These are phyloP conservation scores for Cladobotryum protrusum DNA, from an alignment of 2,329 filamentous ascomycete genomes.

Conservation along the genomic window DNA sequence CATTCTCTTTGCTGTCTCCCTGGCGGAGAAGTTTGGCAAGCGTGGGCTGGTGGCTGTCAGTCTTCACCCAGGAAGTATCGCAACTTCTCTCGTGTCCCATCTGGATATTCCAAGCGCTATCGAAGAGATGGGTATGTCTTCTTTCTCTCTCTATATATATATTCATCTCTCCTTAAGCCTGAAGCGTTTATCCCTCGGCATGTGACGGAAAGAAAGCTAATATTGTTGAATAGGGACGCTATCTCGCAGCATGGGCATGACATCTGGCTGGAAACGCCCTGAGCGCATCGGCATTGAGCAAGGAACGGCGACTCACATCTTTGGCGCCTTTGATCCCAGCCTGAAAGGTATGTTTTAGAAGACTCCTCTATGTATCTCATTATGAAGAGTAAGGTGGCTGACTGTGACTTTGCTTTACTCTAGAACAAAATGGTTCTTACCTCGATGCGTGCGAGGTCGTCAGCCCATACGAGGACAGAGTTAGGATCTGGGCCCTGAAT, in stretches of 20 bases:
- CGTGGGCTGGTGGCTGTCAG: conserved; percentile 27
- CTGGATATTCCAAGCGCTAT: conserved; percentile 18
- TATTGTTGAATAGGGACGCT: not conserved
- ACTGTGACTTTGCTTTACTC: not conserved
- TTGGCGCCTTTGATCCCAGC: conserved; percentile 32
- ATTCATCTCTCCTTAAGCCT: no score
- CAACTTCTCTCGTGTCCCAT: conserved; percentile 18
- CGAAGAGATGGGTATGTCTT: conserved; percentile 13
- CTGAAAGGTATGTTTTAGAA: conserved; percentile 18
- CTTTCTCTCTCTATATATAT: not conserved
- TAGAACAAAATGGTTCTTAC: conserved; percentile 27
- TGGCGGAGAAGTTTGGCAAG: conserved; percentile 26
- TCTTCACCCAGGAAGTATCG: conserved; percentile 28
- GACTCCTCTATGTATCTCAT: not conserved
- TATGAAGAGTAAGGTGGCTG: not conserved
- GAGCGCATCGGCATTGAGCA: conserved; percentile 20
- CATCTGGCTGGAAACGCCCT: not conserved
- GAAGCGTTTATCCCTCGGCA: no score
- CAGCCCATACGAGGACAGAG: conserved; percentile 23
- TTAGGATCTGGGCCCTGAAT: conserved; percentile 27
- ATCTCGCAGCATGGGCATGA: conserved; percentile 13
- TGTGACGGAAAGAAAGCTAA: no score
- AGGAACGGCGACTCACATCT: conserved; percentile 29
- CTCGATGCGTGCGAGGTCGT: conserved; percentile 28
- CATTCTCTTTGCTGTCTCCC: conserved; percentile 26